Evolutionary conservation across 495 filamentous ascomycete genomes (phyloP), one percentile per base, ranked within the genome.

Genomic region (Achaetomiella virescens): DNA sequence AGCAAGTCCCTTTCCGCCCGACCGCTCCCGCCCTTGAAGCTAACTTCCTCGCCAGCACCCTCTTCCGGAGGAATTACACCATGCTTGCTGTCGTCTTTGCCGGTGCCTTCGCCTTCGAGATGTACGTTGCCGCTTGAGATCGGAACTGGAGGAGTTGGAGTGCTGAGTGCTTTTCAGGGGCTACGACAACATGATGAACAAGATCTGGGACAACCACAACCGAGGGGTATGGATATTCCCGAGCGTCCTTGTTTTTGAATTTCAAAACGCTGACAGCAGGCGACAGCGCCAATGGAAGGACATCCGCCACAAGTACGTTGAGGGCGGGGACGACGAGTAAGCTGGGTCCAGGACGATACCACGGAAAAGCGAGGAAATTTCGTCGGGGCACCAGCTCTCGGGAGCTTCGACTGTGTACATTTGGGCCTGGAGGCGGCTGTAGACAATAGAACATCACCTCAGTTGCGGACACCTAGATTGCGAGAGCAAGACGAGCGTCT

Each of bases 211-310:
- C 66, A 73, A 70, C 67, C 73, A 89, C 60, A 99, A 99, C 81
- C 77, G 77, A 63, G 92, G 92, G 60, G 92, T 96, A 89, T 63
- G 90, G 78, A 38, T 27, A 53, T 14, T 27, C 47, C 11, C n/a
- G 11, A 22, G 10, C 17, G 3, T 2, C 36, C 22, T 25, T 21
- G 37, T 46, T 49, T 17, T 24, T 9, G 22, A 22, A 25, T 27
- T 49, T 41, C n/a, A 20, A 48, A n/a, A 53, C 58, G 52, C 72
- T 77, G 54, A 72, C 62, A 44, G 44, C 38, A 37, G 52, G 64
- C 47, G 55, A 69, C 67, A 97, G 89, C 90, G 93, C 62, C 95
- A 97, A 92, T 99, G 95, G 95, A 97, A 97, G 81, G 93, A 97
- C 72, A 97, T 99, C 77, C 90, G 93, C 70, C 73, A 83, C 68